Conservation (phyloP, 805 yeast genomes). For the Ogataea trehalophila region DNA sequence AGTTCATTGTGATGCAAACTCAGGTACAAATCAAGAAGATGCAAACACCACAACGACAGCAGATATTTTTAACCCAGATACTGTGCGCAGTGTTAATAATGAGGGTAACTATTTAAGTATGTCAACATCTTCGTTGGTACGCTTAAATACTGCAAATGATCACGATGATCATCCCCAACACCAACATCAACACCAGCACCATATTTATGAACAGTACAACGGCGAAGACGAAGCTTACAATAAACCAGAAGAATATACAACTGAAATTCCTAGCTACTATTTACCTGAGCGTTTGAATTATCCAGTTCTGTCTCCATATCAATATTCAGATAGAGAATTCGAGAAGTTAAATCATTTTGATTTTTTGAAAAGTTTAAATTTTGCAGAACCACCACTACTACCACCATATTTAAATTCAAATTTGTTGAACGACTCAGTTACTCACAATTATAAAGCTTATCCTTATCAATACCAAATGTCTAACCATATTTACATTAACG, state of each 20-base stretch:
- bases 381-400: conserved; percentile 32
- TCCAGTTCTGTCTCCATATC: conserved; percentile 31
- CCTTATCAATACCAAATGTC: conserved; percentile 36
- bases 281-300: conserved; percentile 26
- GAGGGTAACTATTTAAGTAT: conserved; percentile 8
- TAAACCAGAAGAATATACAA: conserved; percentile 21
- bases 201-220: neutral
- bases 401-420: conserved; percentile 37
- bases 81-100: neutral
- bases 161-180: neutral
- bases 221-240: conserved; percentile 5
- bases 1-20: too few relatives aligned
- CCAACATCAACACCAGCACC: too few relatives aligned
- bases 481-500: conserved; percentile 27
- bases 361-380: conserved; percentile 26
- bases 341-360: conserved; percentile 30
- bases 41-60: neutral
- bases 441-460: conserved; percentile 26
- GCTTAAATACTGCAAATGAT: neutral
- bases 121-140: conserved; percentile 10
- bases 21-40: neutral
- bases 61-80: neutral
- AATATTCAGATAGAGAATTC: conserved; percentile 31
- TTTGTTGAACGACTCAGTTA: conserved; percentile 30
- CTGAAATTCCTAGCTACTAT: conserved; percentile 32